Evolutionary conservation across 768 basidiomycete species (phyloP).

Genomic region (Guyanaporus albipodus): DNA sequence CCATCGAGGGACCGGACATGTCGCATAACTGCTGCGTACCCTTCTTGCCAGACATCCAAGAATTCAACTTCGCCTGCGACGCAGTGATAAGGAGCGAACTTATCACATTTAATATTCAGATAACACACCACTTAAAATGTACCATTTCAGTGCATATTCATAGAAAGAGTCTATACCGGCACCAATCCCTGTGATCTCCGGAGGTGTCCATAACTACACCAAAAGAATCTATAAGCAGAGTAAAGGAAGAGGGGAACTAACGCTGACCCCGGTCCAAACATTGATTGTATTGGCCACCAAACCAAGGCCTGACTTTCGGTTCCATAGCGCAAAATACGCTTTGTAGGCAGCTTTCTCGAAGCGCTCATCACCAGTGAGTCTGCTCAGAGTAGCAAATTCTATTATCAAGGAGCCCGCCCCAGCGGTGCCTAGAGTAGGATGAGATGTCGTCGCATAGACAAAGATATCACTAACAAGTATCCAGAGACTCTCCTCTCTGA

Average conservation of each 20-base stretch:
- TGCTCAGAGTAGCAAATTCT: conserved; percentile 90
- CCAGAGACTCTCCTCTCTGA: conserved; percentile 65
- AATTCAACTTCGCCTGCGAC: conserved; percentile 69
- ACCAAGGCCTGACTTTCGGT: conserved; percentile 77
- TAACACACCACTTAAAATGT: conserved; percentile 70
- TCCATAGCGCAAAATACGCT: conserved; percentile 94
- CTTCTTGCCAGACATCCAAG: conserved; percentile 80
- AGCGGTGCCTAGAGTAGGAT: conserved; percentile 61
- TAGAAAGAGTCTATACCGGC: conserved; percentile 96
- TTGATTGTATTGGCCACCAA: conserved; percentile 90
- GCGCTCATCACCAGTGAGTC: conserved; percentile 82
- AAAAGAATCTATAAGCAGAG: conserved; percentile 5
- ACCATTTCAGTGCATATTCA: conserved; percentile 93
- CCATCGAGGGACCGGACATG: conserved; percentile 80
- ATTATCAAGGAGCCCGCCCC: conserved; percentile 91
- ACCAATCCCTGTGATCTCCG: conserved; percentile 78
- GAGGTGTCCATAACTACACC: conserved; percentile 60
- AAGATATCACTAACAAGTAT: conserved; percentile 66
- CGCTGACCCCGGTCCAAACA: conserved; percentile 70
- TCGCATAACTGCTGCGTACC: conserved; percentile 81
- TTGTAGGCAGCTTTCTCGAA: conserved; percentile 88
- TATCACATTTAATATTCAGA: not conserved
- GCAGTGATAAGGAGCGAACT: not conserved
- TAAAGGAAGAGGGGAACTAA: not conserved
- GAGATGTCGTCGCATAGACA: not conserved